phyloP scores from a whole-genome alignment of 2,329 filamentous ascomycete species.

The Orbilia blumenaviensis region DNA sequence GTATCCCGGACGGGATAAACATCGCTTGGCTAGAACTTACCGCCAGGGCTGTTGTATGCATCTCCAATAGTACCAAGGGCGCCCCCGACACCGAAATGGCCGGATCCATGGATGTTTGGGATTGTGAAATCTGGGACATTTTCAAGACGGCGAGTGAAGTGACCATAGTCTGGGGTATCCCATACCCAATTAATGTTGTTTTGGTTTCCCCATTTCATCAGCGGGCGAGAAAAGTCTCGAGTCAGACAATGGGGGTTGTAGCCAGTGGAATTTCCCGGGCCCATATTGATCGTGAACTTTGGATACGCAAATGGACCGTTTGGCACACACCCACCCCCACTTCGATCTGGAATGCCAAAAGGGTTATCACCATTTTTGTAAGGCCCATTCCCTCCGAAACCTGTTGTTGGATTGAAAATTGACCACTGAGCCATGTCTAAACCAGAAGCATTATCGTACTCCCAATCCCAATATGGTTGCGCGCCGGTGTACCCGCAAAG shows the following conservation, averaged over 20 bases:
- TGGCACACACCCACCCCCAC: conserved; percentile 59
- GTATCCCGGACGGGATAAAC: neutral
- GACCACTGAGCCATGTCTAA: conserved; percentile 55
- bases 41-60: conserved; percentile 58
- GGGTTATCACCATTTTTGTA: conserved; percentile 14
- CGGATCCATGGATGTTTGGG: conserved; percentile 59
- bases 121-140: conserved; percentile 55
- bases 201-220: conserved; percentile 55
- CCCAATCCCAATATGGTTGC: conserved; percentile 62
- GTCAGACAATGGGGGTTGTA: conserved; percentile 56
- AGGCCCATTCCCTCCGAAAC: conserved; percentile 58
- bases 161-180: conserved; percentile 57
- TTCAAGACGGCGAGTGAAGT: conserved; percentile 57
- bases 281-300: conserved; percentile 59
- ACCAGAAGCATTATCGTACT: conserved; percentile 57
- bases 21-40: conserved; percentile 9
- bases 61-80: conserved; percentile 58
- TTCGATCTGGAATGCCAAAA: conserved; percentile 56
- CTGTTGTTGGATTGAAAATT: conserved; percentile 59
- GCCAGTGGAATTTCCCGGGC: conserved; percentile 55
- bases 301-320: conserved; percentile 59
- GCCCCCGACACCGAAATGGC: conserved; percentile 59
- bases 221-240: conserved; percentile 58
- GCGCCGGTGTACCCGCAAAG: conserved; percentile 59
- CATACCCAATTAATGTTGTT: conserved; percentile 53